Conservation (phyloP, 441 rosid species). For the Pelargonium myrrhifolium region DNA sequence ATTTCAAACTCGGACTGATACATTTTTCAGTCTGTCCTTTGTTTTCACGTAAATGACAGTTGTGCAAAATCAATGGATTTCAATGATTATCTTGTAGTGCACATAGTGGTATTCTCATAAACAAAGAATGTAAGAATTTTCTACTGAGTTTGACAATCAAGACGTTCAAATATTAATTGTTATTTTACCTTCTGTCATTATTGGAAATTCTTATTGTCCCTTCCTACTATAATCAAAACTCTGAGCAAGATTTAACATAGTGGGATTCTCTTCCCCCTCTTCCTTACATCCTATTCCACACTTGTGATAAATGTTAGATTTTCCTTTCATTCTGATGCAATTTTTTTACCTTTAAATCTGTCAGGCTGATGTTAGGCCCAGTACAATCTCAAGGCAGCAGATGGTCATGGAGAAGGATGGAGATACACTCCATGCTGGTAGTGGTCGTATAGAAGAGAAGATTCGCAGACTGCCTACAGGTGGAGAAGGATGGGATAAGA, state of each 20-base stretch:
- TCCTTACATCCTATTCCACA: neutral
- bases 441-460: constrained; percentile 44
- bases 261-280: neutral
- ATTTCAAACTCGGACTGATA: neutral
- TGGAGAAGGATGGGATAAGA: constrained; percentile 63
- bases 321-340: neutral
- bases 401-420: constrained; percentile 36
- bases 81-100: neutral
- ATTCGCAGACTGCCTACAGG: constrained; percentile 43
- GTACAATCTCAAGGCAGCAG: constrained; percentile 28
- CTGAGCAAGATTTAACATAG: neutral
- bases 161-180: neutral
- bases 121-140: neutral
- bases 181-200: neutral
- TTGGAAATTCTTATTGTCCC: neutral
- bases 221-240: neutral
- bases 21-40: neutral
- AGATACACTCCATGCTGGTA: constrained; percentile 34
- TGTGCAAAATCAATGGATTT: neutral
- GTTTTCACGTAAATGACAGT: neutral
- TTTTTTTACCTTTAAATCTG: constrained; percentile 1
- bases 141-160: neutral
- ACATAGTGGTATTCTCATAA: neutral
- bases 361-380: constrained; percentile 41
- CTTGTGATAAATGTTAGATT: neutral